These are phyloP conservation scores for Candida silvatica DNA, from an alignment of 805 yeast species.

Conservation along the genomic window DNA sequence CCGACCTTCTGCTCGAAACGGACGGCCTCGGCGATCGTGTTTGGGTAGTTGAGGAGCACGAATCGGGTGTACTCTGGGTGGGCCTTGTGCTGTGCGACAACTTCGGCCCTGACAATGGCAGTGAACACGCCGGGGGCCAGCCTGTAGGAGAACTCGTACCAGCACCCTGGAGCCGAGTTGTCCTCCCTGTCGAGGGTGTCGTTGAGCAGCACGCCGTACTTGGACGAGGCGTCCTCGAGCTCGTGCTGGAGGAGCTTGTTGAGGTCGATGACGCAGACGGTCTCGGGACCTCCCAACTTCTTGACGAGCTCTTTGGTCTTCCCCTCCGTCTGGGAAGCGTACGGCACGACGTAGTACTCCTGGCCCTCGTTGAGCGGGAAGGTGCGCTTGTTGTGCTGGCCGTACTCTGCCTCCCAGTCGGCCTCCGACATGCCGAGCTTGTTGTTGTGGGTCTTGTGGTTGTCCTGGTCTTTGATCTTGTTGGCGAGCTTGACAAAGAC, in stretches of 20 bases:
- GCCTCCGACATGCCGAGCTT: constrained; percentile 37
- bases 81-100: constrained; percentile 15
- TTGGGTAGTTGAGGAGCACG: constrained; percentile 51
- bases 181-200: constrained; percentile 26
- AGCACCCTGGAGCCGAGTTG: constrained; percentile 19
- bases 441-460: constrained; percentile 19
- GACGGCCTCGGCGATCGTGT: constrained; percentile 54
- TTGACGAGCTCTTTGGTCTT: constrained; percentile 8
- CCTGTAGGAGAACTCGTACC: constrained; percentile 22
- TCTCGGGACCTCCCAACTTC: constrained; percentile 10
- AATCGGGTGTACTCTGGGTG: constrained; percentile 35
- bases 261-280: constrained; percentile 41
- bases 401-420: constrained; percentile 36
- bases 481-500: constrained; percentile 26
- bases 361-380: constrained; percentile 17
- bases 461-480: constrained; percentile 24
- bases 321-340: constrained; percentile 9
- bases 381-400: constrained; percentile 22
- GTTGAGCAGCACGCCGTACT: constrained; percentile 44
- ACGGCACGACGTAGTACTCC: constrained; percentile 24
- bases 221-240: constrained; percentile 31
- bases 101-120: constrained; percentile 34
- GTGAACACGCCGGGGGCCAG: constrained; percentile 39
- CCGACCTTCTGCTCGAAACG: constrained; percentile 67
- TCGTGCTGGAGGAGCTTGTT: constrained; percentile 37